phyloP scores from a whole-genome alignment of 2,329 filamentous ascomycete genomes.

The Magnaporthiopsis rhizophila region DNA sequence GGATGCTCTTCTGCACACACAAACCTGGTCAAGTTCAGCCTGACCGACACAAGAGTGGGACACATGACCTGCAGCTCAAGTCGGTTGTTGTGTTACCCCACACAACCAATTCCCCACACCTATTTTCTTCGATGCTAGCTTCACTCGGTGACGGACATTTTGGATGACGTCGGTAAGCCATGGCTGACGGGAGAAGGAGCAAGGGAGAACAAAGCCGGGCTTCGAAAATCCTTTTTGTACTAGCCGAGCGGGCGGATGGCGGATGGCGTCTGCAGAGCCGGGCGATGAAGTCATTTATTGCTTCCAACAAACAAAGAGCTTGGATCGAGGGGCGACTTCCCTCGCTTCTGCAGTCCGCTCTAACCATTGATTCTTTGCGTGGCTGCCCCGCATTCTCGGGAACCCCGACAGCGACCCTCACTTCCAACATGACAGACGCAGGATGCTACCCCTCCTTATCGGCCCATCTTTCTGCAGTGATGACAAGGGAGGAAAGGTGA shows the following conservation, averaged over 20 bases:
- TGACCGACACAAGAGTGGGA: neutral
- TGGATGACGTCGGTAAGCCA: neutral
- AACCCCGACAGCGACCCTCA: neutral
- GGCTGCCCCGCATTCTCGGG: neutral
- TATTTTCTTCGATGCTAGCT: neutral
- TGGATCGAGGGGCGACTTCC: neutral
- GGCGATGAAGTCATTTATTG: neutral
- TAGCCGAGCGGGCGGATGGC: neutral
- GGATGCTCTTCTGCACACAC: neutral
- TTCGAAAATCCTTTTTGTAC: neutral
- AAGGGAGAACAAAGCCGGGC: neutral
- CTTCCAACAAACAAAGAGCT: neutral
- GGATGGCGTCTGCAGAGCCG: no score
- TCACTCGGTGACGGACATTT: neutral
- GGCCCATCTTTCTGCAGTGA: neutral
- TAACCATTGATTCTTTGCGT: no score
- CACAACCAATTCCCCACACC: neutral
- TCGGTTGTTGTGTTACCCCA: neutral
- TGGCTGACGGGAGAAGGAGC: neutral
- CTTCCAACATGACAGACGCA: neutral
- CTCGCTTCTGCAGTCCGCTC: neutral
- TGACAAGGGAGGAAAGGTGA: no score
- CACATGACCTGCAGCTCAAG: neutral
- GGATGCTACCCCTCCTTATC: neutral
- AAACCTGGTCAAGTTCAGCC: no score